Conservation (phyloP, 257 asterid genomes). For the Dorcoceras hygrometricum region DNA sequence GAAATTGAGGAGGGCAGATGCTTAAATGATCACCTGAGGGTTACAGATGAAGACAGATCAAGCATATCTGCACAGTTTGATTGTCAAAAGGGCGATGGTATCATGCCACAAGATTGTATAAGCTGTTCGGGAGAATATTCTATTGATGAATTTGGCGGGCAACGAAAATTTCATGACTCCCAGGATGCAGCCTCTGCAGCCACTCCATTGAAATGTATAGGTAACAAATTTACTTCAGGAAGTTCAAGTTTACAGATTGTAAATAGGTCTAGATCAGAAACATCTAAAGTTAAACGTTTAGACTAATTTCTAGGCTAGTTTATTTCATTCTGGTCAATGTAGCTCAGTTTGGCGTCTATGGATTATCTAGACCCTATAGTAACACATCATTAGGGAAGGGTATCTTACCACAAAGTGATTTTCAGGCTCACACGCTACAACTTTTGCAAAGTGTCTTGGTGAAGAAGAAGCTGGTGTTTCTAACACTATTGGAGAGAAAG, state of each 20-base stretch:
- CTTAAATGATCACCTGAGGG: slow-evolving; percentile 17
- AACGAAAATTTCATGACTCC: slow-evolving; percentile 3
- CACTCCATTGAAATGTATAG: not conserved
- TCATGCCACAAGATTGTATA: slow-evolving; percentile 21
- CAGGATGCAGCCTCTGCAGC: slow-evolving; percentile 10
- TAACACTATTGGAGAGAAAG: slow-evolving; percentile 17
- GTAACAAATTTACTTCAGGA: slow-evolving; percentile 11
- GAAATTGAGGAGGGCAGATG: slow-evolving; percentile 22
- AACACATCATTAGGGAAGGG: not conserved
- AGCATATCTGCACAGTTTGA: slow-evolving; percentile 23
- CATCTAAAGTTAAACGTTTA: slow-evolving; percentile 25
- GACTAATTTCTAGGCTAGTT: not conserved
- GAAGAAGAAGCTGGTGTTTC: slow-evolving; percentile 20
- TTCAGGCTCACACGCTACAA: slow-evolving; percentile 14
- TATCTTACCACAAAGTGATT: slow-evolving; percentile 8
- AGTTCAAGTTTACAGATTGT: slow-evolving; percentile 27
- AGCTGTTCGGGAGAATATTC: slow-evolving; percentile 1
- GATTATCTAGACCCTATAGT: slow-evolving; percentile 3
- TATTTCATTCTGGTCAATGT: not conserved
- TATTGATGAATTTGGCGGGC: slow-evolving; percentile 6
- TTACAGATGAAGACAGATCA: not conserved
- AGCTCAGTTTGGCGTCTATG: not conserved
- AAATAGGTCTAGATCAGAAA: slow-evolving; percentile 15
- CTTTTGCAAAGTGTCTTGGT: not conserved
- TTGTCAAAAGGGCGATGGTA: slow-evolving; percentile 19